phyloP scores from a whole-genome alignment of 306 rosid species.

The Acmispon strigosus region DNA sequence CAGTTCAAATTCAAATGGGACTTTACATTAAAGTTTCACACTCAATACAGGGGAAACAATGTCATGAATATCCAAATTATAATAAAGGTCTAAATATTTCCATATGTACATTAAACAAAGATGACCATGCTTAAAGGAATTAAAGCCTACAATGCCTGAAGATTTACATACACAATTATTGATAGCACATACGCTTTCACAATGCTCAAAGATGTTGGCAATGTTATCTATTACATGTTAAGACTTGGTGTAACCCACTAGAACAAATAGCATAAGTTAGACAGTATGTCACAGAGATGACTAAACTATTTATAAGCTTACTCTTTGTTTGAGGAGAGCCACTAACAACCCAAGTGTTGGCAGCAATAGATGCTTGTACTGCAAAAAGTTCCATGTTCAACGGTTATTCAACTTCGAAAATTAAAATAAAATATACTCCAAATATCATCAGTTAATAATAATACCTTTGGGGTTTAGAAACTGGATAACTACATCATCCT shows the following conservation, averaged over 20 bases:
- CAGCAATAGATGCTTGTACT: conserved; percentile 96
- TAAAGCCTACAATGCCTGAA: neutral
- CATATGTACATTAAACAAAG: neutral
- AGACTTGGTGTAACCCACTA: neutral
- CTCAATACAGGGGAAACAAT: neutral
- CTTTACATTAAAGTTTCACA: neutral
- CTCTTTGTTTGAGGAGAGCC: conserved; percentile 91
- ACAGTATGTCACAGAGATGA: neutral
- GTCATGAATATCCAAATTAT: neutral
- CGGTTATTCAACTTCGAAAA: neutral
- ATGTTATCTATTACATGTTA: neutral
- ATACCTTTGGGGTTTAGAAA: conserved; percentile 77
- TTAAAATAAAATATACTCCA: neutral
- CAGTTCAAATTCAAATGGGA: neutral
- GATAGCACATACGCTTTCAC: neutral
- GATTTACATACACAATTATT: neutral
- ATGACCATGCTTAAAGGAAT: neutral
- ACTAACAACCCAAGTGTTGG: conserved; percentile 97
- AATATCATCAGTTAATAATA: neutral
- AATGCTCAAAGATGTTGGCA: neutral
- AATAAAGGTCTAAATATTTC: neutral
- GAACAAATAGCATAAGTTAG: neutral
- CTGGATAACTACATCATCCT: conserved; percentile 88
- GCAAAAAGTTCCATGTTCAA: conserved; percentile 14
- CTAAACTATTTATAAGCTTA: conserved; percentile 15